Evolutionary conservation across 2,329 filamentous ascomycete species (phyloP), one percentile per base, ranked within the genome.

Genomic region (Penicillium sp.): DNA sequence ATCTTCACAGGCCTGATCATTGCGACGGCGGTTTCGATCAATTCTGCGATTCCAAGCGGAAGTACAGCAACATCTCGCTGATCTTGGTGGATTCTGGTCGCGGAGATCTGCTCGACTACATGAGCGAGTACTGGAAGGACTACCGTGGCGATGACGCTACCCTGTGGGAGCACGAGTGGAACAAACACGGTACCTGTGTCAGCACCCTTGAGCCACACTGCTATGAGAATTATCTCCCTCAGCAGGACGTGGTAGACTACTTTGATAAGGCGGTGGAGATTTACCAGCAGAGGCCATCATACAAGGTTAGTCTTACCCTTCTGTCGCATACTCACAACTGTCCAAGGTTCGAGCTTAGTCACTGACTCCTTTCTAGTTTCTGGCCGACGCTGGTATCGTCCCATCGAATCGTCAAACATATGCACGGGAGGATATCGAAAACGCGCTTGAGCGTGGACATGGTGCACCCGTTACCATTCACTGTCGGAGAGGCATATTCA

Each of bases 161-260:
- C 11, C 84, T 91, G 64, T 91, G 89, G 89, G 78, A 88, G 69
- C 88, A 91, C 71, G 89, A 91, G 73, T 91, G 86, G 85, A 78
- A 79, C 62, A 91, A 90, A 71, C 89, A 92, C 70, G 90, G 89
- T 19, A 87, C 85, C n/a, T 91, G 89, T 74, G 84, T 91, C 62
- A 85, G 80, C 65, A 91, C 89, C 0, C 79, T 91, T 10, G 79
- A 87, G 47, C 83, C 88, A 0, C 72, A 75, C 19, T 92, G 89
- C 78, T 92, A 90, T 75, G 74, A 76, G 4, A 67, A 74, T n/a
- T 88, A 90, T 70, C 73, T 79, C 54, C 73, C 82, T 0, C 83
- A 82, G 11, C 80, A 88, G 58, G 89, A 91, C 67, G 86, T 87
- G 1, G 81, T 84, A 13, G 87, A 89, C 69, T 91, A 84, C 75